These are phyloP conservation scores for Sporobolomyces roseus DNA, from an alignment of 768 basidiomycete genomes.

Conservation along the genomic window DNA sequence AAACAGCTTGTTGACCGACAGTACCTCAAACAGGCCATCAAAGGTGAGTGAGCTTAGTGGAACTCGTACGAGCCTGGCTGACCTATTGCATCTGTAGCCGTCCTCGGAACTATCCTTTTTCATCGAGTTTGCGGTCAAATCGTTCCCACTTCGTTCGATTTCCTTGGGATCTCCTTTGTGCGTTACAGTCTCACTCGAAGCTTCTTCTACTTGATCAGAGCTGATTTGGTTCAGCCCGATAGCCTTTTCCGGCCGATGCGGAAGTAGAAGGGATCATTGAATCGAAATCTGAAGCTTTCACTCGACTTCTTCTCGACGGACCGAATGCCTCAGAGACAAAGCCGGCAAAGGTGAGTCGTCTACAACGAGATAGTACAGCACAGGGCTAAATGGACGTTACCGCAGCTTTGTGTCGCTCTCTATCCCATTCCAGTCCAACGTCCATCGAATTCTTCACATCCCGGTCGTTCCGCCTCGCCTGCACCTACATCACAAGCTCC, in stretches of 20 bases:
- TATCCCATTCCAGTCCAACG: slow-evolving; percentile 25
- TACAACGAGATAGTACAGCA: no score
- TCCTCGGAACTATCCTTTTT: slow-evolving; percentile 26
- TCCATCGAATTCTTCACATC: not conserved
- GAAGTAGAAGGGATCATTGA: slow-evolving; percentile 16
- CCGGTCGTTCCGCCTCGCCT: slow-evolving; percentile 8
- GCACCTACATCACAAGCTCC: not conserved
- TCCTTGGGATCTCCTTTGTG: slow-evolving; percentile 26
- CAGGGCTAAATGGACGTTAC: not conserved
- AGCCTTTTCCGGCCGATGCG: slow-evolving; percentile 16
- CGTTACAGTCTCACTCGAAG: not conserved
- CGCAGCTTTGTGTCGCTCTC: slow-evolving; percentile 25
- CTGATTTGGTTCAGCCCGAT: not conserved
- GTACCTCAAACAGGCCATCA: not conserved
- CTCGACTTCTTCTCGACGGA: not conserved
- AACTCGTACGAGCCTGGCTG: no score
- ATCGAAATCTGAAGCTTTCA: slow-evolving; percentile 20
- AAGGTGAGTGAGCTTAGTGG: not conserved
- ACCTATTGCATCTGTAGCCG: not conserved
- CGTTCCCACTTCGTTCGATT: not conserved
- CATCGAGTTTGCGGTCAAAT: slow-evolving; percentile 23
- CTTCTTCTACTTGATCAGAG: not conserved
- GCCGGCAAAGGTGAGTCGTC: not conserved
- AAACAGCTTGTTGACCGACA: slow-evolving; percentile 11
- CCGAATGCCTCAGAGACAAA: not conserved